Evolutionary conservation across 805 yeast genomes (phyloP), one percentile per base, ranked within the genome.

Genomic region (Yarrowia bubula): DNA sequence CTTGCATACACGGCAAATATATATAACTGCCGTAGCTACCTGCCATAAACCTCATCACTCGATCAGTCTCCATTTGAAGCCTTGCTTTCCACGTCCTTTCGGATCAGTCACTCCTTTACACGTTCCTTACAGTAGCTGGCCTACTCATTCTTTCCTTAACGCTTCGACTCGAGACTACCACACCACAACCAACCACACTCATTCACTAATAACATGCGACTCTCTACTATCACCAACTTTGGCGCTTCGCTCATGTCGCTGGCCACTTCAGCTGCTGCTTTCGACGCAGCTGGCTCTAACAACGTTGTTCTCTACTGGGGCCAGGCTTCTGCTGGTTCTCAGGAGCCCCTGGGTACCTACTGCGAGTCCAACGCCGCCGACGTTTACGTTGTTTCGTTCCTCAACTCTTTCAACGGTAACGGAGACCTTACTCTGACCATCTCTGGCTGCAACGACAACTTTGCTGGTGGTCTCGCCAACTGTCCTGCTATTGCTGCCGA

Each of bases 271-370:
- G 37, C 18, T 4, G 69, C 70, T 5, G 71, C 71, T 3, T 70
- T 67, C 33, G 68, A 69, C 35, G 58, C 69, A 37, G 55, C 66
- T 15, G 75, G 84, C 39, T 79, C 81, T 48, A 72, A 79, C 58
- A 87, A 88, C 69, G 84, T 89, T 46, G 96, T 87, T 32, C 80
- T 88, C 9, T 90, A 90, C 76, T 90, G 96, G 96, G 96, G 96
- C 55, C 96, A 90, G 75, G 81, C 84, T 68, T 84, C 92, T 9
- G 85, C 83, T 17, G 89, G 89, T 7, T 72, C 80, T 10, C 83
- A 82, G 68, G 71, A 78, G 39, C 71, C 75, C 4, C 75, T 85
- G 6, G 75, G 80, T 1, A 75, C 79, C 55, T 90, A 90, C 78
- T 91, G 97, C 80, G 78, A 80, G 66, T 80, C 85, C 60, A 83